Conservation (phyloP, 2,329 filamentous ascomycete genomes). For the Cercospora nicotianae region DNA sequence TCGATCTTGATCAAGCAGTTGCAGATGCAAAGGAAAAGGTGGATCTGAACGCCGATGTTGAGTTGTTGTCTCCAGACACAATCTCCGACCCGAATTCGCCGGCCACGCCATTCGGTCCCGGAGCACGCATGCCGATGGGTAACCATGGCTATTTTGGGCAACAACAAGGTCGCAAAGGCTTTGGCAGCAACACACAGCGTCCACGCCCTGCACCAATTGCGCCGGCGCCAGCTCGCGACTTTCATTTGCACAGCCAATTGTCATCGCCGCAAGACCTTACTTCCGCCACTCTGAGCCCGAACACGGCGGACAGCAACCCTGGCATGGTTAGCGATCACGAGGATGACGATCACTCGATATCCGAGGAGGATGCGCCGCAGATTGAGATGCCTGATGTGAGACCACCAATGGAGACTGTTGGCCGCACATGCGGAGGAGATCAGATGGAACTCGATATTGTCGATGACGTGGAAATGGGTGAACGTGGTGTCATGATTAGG, state of each 20-base stretch:
- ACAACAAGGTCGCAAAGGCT: constrained; percentile 35
- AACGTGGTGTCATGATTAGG: constrained; percentile 39
- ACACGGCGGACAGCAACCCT: constrained; percentile 51
- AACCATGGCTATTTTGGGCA: constrained; percentile 24
- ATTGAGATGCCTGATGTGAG: constrained; percentile 31
- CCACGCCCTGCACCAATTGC: constrained; percentile 37
- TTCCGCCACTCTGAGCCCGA: constrained; percentile 45
- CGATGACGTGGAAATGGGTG: constrained; percentile 37
- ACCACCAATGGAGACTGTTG: constrained; percentile 26
- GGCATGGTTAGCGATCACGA: constrained; percentile 54
- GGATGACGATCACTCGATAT: constrained; percentile 46
- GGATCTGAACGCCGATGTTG: constrained; percentile 38
- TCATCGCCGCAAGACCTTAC: constrained; percentile 33
- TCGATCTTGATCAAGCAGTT: constrained; percentile 38
- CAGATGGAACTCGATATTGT: constrained; percentile 40
- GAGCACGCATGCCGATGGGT: constrained; percentile 23
- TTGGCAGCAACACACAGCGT: constrained; percentile 28
- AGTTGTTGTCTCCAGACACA: constrained; percentile 30
- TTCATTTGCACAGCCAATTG: constrained; percentile 29
- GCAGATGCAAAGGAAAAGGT: constrained; percentile 36
- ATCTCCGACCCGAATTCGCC: constrained; percentile 29
- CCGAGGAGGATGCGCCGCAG: constrained; percentile 35
- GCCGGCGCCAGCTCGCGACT: constrained; percentile 19
- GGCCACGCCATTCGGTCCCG: constrained; percentile 19
- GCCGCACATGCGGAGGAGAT: constrained; percentile 32